Evolutionary conservation across 768 basidiomycete species (phyloP).

Genomic region (Panus rudis): DNA sequence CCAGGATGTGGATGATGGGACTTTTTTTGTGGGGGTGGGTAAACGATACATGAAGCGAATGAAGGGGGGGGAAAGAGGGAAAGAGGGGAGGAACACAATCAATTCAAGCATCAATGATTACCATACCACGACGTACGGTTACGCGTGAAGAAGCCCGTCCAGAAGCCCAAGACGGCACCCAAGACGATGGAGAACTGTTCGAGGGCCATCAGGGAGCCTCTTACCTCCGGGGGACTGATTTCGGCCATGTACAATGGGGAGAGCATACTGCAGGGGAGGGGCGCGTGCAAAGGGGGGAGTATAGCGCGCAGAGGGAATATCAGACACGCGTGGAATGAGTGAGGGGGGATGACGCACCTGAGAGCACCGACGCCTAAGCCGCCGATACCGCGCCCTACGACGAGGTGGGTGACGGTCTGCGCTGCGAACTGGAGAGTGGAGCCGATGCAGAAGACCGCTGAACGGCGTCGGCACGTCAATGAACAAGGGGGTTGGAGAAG

Average conservation of each 20-base stretch:
- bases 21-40: conserved; percentile 33
- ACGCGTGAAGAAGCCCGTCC: conserved; percentile 73
- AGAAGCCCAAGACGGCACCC: conserved; percentile 78
- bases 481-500: background rate
- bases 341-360: conserved; percentile 27
- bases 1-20: conserved; percentile 64
- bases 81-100: background rate
- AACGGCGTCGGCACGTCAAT: background rate
- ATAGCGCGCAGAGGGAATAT: background rate
- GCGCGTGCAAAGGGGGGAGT: too few relatives aligned
- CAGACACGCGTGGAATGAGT: background rate
- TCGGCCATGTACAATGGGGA: conserved; percentile 79
- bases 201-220: conserved; percentile 72
- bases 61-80: background rate
- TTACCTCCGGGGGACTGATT: conserved; percentile 73
- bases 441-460: conserved; percentile 67
- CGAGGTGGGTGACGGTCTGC: conserved; percentile 45
- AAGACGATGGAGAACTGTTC: conserved; percentile 79
- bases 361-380: conserved; percentile 69
- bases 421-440: conserved; percentile 64
- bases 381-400: conserved; percentile 66
- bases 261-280: conserved; percentile 49
- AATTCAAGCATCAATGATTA: too few relatives aligned
- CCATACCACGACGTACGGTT: conserved; percentile 49
- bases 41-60: background rate